A percentile compares a stretch with the other conserved stretches of the same genome.
phyloP scores from a whole-genome alignment of 371 early-diverging fungal species.

The Blakeslea trispora region DNA sequence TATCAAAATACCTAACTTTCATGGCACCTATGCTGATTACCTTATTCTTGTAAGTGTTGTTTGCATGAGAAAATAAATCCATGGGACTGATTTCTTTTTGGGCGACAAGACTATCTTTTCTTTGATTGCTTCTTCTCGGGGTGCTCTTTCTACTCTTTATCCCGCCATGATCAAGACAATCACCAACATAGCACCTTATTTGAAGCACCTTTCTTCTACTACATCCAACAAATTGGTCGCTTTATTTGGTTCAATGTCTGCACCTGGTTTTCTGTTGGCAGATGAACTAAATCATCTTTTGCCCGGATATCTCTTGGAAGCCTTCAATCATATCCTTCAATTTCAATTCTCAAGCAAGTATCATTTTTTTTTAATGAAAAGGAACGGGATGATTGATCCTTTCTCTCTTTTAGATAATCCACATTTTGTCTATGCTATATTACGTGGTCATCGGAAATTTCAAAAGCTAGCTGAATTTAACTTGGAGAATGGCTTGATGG shows the following conservation, averaged over 20 bases:
- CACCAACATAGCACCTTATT: constrained; percentile 79
- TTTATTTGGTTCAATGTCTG: constrained; percentile 73
- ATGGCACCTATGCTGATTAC: constrained; percentile 85
- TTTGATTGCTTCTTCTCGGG: constrained; percentile 75
- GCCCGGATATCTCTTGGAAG: constrained; percentile 73
- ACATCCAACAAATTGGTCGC: constrained; percentile 73
- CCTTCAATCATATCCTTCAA: constrained; percentile 80
- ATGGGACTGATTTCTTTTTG: background rate
- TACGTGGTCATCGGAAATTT: constrained; percentile 70
- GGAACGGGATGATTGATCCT: background rate
- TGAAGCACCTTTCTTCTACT: constrained; percentile 73
- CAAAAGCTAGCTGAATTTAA: constrained; percentile 67
- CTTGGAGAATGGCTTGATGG: constrained; percentile 62
- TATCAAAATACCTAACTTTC: constrained; percentile 72
- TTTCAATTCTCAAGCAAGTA: constrained; percentile 70
- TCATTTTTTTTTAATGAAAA: background rate
- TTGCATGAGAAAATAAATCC: too few species aligned
- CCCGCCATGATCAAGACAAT: constrained; percentile 80
- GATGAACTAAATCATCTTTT: constrained; percentile 77
- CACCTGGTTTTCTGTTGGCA: constrained; percentile 78
- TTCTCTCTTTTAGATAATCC: constrained; percentile 61
- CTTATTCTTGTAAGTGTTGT: constrained; percentile 61
- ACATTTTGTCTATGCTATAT: constrained; percentile 74
- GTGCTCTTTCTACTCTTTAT: constrained; percentile 70
- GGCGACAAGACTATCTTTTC: constrained; percentile 64